A percentile compares a stretch with the other conserved stretches of the same genome.
phyloP scores from a whole-genome alignment of 2,329 filamentous ascomycete genomes.

The Cladosporium sphaerospermum region DNA sequence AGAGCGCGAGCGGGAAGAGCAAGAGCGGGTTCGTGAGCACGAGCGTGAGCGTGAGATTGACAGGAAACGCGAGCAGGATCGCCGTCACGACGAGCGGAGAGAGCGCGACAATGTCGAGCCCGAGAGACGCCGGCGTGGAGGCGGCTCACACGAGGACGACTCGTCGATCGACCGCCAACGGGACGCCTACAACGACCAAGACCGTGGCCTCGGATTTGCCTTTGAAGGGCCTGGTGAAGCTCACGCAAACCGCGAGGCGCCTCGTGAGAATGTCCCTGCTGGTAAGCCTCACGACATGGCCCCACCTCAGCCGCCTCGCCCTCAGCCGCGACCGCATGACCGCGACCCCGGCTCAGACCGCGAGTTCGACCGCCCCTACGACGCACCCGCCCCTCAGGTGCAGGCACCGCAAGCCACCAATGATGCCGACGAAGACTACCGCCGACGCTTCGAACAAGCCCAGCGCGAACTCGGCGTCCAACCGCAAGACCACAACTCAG shows the following conservation, averaged over 20 bases:
- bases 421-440: constrained; percentile 47
- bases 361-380: constrained; percentile 1
- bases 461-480: constrained; percentile 39
- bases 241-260: constrained; percentile 6
- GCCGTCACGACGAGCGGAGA: constrained; percentile 10
- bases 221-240: constrained; percentile 26
- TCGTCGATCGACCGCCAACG: constrained; percentile 14
- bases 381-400: background rate
- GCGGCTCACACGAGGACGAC: constrained; percentile 4
- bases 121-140: constrained; percentile 4
- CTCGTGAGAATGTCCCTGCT: background rate
- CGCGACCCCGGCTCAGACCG: background rate
- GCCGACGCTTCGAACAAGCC: constrained; percentile 42
- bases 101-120: constrained; percentile 10
- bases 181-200: constrained; percentile 23
- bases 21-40: constrained; percentile 18
- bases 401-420: background rate
- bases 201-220: constrained; percentile 29
- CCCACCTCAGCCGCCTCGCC: constrained; percentile 2
- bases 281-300: background rate
- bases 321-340: background rate
- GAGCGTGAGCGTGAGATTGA: constrained; percentile 19
- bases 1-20: constrained; percentile 17
- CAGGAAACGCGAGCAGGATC: constrained; percentile 13
- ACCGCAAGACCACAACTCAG: constrained; percentile 17